A percentile compares a stretch with the other conserved stretches of the same genome.
Conservation (phyloP, 1,284 basidiomycete genomes). For the Ustilago shanxiensis region DNA sequence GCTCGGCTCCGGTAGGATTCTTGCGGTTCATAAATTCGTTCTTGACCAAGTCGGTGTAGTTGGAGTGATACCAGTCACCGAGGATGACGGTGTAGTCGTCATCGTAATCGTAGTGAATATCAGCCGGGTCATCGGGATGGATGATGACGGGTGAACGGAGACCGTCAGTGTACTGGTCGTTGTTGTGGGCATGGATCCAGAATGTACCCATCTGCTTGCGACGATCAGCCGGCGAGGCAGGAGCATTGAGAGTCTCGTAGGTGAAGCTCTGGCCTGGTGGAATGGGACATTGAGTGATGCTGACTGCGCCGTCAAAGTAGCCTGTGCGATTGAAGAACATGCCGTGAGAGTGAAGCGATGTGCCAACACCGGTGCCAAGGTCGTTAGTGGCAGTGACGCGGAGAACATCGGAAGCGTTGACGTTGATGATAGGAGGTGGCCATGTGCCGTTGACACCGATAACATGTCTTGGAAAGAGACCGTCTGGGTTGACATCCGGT, state of each 20-base stretch:
- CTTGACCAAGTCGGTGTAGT: constrained; percentile 57
- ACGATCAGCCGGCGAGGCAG: constrained; percentile 37
- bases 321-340: constrained; percentile 62
- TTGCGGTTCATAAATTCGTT: constrained; percentile 77
- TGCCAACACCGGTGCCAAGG: constrained; percentile 49
- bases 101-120: constrained; percentile 78
- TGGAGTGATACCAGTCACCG: constrained; percentile 77
- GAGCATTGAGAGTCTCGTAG: constrained; percentile 57
- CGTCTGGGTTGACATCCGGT: constrained; percentile 61
- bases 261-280: constrained; percentile 55
- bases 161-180: constrained; percentile 66
- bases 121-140: constrained; percentile 60
- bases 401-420: constrained; percentile 63
- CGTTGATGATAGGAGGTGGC: constrained; percentile 65
- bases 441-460: constrained; percentile 64
- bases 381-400: constrained; percentile 63
- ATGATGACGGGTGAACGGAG: constrained; percentile 67
- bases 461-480: constrained; percentile 56
- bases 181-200: constrained; percentile 71
- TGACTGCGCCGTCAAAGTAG: constrained; percentile 61
- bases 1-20: constrained; percentile 69
- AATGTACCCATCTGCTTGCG: constrained; percentile 71
- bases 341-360: constrained; percentile 68
- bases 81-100: constrained; percentile 89
- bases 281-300: constrained; percentile 68